Base-by-base conservation (phyloP, 2,329 filamentous ascomycete species). In the Trichoderma hamatum region DNA sequence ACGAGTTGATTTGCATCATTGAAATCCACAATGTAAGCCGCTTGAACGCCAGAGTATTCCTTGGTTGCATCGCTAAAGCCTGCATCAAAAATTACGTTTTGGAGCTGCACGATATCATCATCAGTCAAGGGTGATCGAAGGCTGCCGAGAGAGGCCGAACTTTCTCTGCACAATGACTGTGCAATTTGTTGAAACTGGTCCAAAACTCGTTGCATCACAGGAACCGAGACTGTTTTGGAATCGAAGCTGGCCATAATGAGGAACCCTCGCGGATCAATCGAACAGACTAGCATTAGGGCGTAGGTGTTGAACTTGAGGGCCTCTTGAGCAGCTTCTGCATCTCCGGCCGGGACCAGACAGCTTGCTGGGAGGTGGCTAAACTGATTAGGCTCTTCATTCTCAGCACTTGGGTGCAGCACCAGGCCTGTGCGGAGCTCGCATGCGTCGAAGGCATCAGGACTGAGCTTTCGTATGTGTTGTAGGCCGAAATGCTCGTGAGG, bases 271-370 rank as follows among this genome's bases (percentile, higher is more conserved):
- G 84, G 80, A 43, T 87, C 84, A 6, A 90, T 78, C 4, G 85
- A 88, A 75, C 88, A 91, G 52, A 90, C 88, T 24, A 91, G 78
- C 81, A 91, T 90, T 36, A 91, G 83, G 1, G 88, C 84, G 74
- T 90, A 90, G 0, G 83, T 85, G 75, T 85, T 85, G 75, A 86
- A 85, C 73, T 85, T 85, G 72, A 89, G 81, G 0, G 87, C 88
- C 72, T 90, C 88, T 56, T 85, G 83, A 0, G 86, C 87, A 1
- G 86, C 84, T 70, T 89, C 86, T 0, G 80, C 81, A 68, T 88
- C 86, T 36, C 84, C 83, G 0, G 85, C 83, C 0, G 86, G 86
- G 5, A 88, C 82, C 28, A 88, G 84, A 0, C 82, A 80, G 71
- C 84, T 82, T 0, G 84, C 86, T 0, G 84, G 85, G 10, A 80